phyloP scores from a whole-genome alignment of 1,139 yeast species.

The Geotrichum bryndzae region DNA sequence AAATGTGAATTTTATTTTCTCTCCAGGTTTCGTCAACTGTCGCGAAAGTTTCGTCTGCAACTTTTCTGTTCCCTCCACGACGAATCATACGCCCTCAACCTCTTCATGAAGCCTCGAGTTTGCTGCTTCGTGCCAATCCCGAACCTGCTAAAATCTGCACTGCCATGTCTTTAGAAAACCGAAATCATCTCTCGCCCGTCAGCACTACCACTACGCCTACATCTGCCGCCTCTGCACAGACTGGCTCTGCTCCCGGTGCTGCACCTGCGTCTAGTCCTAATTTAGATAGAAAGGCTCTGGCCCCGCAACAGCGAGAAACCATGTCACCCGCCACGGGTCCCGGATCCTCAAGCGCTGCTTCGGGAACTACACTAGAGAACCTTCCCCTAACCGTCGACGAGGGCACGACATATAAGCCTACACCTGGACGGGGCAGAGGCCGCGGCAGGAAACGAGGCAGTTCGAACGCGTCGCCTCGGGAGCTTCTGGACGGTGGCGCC shows the following conservation, averaged over 20 bases:
- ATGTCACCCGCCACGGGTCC: background rate
- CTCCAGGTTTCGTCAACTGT: background rate
- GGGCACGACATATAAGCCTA: background rate
- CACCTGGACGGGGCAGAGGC: background rate
- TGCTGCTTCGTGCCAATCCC: background rate
- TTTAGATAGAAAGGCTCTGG: background rate
- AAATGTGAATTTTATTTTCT: background rate
- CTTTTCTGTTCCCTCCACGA: background rate
- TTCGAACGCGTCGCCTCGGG: background rate
- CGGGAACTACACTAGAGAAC: background rate
- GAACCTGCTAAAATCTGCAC: background rate
- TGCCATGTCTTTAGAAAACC: background rate
- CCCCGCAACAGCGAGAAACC: background rate
- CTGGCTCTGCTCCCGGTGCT: background rate
- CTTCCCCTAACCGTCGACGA: background rate
- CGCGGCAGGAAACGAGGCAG: constrained; percentile 3
- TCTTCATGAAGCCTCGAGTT: background rate
- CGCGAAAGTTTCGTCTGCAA: background rate
- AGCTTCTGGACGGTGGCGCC: background rate
- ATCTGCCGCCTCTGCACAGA: background rate
- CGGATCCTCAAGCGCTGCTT: background rate
- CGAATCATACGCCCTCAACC: background rate
- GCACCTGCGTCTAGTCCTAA: background rate
- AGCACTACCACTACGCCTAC: background rate
- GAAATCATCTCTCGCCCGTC: background rate